Base-by-base conservation (phyloP, 2,329 filamentous ascomycete genomes). In the Aspergillus neotritici region DNA sequence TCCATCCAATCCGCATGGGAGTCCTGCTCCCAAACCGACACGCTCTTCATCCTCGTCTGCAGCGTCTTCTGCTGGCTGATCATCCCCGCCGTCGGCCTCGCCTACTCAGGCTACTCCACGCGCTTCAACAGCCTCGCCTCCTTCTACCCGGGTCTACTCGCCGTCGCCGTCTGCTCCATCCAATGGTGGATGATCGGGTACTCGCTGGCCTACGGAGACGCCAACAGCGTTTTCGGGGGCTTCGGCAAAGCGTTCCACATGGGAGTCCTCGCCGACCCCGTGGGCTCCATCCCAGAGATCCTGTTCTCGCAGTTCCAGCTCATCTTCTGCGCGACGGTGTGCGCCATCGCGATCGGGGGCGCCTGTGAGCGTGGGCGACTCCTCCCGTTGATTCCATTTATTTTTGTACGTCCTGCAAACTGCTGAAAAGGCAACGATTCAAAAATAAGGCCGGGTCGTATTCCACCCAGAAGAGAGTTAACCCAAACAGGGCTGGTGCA, bases 51-150 rank as follows among this genome's bases (percentile, higher is more conserved):
- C 36, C 63, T 76, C 6, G 64, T 74, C n/a, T 75, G 72, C 55
- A 71, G 65, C 14, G 70, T 74, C 29, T 72, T 76, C 48, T 76
- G 73, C 54, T 75, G 72, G 73, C 66, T 70, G 2, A 75, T 76
- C 48, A 71, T 76, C 9, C 73, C 73, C 4, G 73, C 73, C 0
- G 72, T 76, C 33, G 73, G 73, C 8, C 68, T 75, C 13, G 73
- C 69, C 4, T 76, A 76, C 51, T 70, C 67, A 1, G 72, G 73
- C 3, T 76, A 75, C 54, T 70, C 71, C 1, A 75, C 70, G 35
- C 62, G 69, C 11, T 67, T 68, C 38, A 75, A 72, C 47, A 69
- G 69, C 4, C 63, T 76, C 30, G 64, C 69, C n/a, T 71, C 72
- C 2, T 68, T 73, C 47, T 70, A 75, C 44, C 72, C 72, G 6